Percentiles rank a stretch among this genome's conserved stretches.
phyloP scores from a whole-genome alignment of 345 rosid genomes.

The Ricinus communis region DNA sequence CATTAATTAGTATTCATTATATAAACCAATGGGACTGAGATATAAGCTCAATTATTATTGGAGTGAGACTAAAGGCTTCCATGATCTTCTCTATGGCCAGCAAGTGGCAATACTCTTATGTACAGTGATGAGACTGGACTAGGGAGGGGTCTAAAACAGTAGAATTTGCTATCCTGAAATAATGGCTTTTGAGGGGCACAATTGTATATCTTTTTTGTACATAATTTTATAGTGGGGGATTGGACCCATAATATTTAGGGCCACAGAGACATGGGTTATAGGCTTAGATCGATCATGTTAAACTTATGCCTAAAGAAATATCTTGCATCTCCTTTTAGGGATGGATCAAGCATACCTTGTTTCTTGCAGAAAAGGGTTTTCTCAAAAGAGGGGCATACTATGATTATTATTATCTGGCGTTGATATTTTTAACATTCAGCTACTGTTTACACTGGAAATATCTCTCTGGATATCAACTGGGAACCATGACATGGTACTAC shows the following conservation, averaged over 20 bases:
- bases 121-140: too few species aligned
- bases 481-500: too few species aligned
- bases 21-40: too few species aligned
- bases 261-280: conserved; percentile 3
- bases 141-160: conserved; percentile 7
- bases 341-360: conserved; percentile 4
- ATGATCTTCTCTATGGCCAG: too few species aligned
- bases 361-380: not conserved
- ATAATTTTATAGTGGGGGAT: too few species aligned
- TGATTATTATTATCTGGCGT: not conserved
- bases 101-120: too few species aligned
- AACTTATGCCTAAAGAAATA: not conserved
- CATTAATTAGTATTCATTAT: too few species aligned
- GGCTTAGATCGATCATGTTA: not conserved
- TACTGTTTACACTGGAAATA: not conserved
- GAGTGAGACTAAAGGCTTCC: too few species aligned
- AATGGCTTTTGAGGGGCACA: conserved; percentile 15
- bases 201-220: not conserved
- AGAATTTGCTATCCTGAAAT: not conserved
- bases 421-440: not conserved
- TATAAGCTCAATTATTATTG: too few species aligned
- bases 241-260: conserved; percentile 6
- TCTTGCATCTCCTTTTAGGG: conserved; percentile 19
- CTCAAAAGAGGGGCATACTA: not conserved
- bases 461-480: too few species aligned